Conservation (phyloP, 257 asterid species). For the Capsicum pubescens region DNA sequence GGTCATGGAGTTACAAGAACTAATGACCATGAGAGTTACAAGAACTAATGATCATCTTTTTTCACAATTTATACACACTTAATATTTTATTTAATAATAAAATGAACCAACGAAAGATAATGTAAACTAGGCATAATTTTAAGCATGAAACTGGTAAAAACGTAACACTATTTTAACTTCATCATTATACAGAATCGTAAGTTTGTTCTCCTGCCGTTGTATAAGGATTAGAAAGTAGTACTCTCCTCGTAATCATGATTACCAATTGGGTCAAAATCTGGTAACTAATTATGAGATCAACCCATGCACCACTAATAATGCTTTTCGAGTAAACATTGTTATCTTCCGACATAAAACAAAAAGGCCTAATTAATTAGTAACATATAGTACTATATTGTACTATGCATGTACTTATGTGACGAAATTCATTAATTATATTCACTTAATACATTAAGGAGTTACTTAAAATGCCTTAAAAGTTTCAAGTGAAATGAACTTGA, state of each 20-base stretch:
- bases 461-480: neutral
- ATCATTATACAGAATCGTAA: neutral
- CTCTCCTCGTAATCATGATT: slow-evolving; percentile 8
- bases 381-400: neutral
- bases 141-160: no score
- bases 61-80: no score
- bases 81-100: no score
- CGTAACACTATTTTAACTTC: neutral
- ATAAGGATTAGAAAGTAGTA: neutral
- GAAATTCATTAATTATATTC: neutral
- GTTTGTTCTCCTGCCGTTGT: slow-evolving; percentile 17
- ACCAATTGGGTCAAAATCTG: neutral
- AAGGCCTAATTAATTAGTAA: neutral
- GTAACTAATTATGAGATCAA: slow-evolving; percentile 30
- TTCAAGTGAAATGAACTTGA: neutral
- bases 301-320: slow-evolving; percentile 12
- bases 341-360: neutral
- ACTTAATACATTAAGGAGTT: neutral
- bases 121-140: no score
- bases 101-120: no score
- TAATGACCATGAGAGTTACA: no score
- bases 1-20: no score
- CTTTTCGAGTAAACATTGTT: neutral
- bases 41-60: no score
- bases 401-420: neutral